Conservation (phyloP, 768 basidiomycete genomes). For the Suillus sp. region DNA sequence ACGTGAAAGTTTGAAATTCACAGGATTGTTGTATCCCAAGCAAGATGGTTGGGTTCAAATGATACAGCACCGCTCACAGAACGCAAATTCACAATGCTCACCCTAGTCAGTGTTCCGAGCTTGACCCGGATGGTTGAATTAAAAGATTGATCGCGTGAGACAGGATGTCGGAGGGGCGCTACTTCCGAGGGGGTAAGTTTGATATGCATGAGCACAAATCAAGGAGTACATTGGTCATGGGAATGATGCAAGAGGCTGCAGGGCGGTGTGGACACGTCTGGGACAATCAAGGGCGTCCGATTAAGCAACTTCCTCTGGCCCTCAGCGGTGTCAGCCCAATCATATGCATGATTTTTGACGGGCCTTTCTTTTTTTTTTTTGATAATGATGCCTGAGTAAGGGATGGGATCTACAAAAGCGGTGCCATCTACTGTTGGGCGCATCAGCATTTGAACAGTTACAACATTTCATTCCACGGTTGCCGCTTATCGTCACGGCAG, state of each 20-base stretch:
- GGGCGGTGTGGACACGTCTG: background rate
- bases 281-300: background rate
- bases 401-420: conserved; percentile 2
- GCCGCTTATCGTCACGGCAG: too few relatives aligned
- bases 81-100: background rate
- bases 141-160: background rate
- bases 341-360: background rate
- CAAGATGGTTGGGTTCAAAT: background rate
- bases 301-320: background rate
- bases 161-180: background rate
- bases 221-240: background rate
- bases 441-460: background rate
- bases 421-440: background rate
- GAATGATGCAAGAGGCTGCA: background rate
- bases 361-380: background rate
- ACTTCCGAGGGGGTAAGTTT: background rate
- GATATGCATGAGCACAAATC: background rate
- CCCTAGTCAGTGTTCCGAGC: background rate
- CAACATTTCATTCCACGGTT: background rate
- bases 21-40: background rate
- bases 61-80: too few relatives aligned
- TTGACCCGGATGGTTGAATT: background rate
- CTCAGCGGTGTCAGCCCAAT: background rate
- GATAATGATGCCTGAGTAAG: background rate
- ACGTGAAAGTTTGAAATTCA: background rate